Conservation (phyloP, 352 stramenopile genomes). For the Thraustotheca clavata region DNA sequence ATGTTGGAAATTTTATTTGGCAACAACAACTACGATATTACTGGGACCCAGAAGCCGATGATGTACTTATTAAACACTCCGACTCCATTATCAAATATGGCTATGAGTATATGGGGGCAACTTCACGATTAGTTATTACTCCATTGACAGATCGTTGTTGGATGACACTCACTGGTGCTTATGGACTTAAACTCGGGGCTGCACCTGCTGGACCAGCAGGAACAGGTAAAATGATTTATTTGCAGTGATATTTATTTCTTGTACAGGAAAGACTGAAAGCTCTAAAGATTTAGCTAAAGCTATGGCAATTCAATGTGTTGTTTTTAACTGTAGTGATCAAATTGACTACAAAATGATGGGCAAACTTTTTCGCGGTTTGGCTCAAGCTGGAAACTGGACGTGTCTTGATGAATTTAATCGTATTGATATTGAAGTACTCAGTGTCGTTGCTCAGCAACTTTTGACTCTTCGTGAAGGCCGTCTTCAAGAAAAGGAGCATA, state of each 20-base stretch:
- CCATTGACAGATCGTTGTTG: conserved; percentile 92
- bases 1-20: conserved; percentile 89
- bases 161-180: conserved; percentile 92
- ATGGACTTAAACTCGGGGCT: conserved; percentile 89
- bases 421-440: conserved; percentile 92
- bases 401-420: conserved; percentile 94
- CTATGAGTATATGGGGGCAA: conserved; percentile 94
- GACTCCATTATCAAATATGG: conserved; percentile 86
- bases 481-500: conserved; percentile 75
- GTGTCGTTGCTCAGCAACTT: conserved; percentile 89
- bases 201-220: conserved; percentile 90
- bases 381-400: conserved; percentile 84
- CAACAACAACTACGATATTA: conserved; percentile 93
- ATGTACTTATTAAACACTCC: conserved; percentile 85
- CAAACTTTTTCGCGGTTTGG: conserved; percentile 91
- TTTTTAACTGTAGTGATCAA: conserved; percentile 95
- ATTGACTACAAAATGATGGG: conserved; percentile 98
- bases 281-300: conserved; percentile 94
- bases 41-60: conserved; percentile 82
- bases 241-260: conserved; percentile 20
- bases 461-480: conserved; percentile 66
- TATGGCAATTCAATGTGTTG: conserved; percentile 90
- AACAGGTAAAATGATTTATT: conserved; percentile 30
- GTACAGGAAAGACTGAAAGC: conserved; percentile 92
- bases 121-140: conserved; percentile 78